Evolutionary conservation across 169 alveolate species (phyloP).

Genomic region (Plasmodium gonderi): DNA sequence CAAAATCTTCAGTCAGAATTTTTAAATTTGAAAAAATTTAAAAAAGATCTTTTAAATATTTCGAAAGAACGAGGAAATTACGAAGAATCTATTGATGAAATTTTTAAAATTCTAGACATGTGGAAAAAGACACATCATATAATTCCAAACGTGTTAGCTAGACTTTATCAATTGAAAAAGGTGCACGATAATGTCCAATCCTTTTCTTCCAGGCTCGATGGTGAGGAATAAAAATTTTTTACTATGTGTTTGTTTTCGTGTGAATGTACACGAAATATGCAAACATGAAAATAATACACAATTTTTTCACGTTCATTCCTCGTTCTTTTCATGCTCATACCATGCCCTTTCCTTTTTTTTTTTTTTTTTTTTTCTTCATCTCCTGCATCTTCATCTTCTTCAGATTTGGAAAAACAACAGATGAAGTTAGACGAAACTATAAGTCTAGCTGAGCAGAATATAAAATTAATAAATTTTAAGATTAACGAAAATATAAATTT

Average conservation of each 20-base stretch:
- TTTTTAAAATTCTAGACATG: constrained; percentile 61
- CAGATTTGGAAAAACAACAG: constrained; percentile 72
- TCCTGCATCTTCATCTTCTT: neutral
- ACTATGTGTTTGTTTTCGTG: neutral
- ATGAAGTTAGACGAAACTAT: constrained; percentile 32
- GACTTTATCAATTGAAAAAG: constrained; percentile 50
- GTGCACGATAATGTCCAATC: constrained; percentile 72
- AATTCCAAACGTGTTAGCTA: constrained; percentile 54
- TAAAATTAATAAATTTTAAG: constrained; percentile 23
- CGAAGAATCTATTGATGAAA: constrained; percentile 73
- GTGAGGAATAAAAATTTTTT: neutral
- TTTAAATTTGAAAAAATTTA: constrained; percentile 56
- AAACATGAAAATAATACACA: neutral
- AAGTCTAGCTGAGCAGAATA: constrained; percentile 33
- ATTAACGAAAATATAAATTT: constrained; percentile 45
- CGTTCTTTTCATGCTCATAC: too few relatives aligned
- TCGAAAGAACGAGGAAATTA: constrained; percentile 71
- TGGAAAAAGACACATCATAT: constrained; percentile 75
- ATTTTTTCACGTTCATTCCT: too few relatives aligned
- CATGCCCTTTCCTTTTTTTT: neutral
- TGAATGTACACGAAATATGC: neutral
- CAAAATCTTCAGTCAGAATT: constrained; percentile 75
- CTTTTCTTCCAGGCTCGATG: constrained; percentile 55
- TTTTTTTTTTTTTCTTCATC: neutral
- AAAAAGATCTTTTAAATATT: constrained; percentile 52